phyloP scores from a whole-genome alignment of 164 flowering plant genomes.

The Magnolia sinica region DNA sequence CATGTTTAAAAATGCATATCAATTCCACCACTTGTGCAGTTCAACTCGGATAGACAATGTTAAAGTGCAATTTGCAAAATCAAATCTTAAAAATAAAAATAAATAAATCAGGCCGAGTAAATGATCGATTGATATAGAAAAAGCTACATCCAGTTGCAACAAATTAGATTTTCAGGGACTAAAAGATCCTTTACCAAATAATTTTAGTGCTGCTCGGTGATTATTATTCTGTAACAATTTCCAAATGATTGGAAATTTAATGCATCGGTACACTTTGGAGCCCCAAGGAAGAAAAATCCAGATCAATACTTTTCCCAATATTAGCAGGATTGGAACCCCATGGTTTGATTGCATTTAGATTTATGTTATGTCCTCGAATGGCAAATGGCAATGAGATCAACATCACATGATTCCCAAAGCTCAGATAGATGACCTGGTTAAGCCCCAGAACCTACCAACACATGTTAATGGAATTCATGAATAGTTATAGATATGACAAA shows the following conservation, averaged over 20 bases:
- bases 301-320: neutral
- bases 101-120: too few relatives aligned
- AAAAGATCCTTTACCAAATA: too few relatives aligned
- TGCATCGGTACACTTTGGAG: neutral
- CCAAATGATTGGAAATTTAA: neutral
- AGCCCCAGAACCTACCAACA: neutral
- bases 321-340: neutral
- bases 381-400: neutral
- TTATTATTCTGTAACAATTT: neutral
- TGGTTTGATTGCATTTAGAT: neutral
- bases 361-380: neutral
- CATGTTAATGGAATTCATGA: neutral
- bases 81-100: too few relatives aligned
- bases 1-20: too few relatives aligned
- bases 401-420: constrained; percentile 2
- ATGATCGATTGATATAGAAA: too few relatives aligned
- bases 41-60: too few relatives aligned
- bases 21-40: too few relatives aligned
- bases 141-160: too few relatives aligned
- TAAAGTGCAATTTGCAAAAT: too few relatives aligned
- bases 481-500: neutral
- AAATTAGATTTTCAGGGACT: too few relatives aligned
- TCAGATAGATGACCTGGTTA: neutral
- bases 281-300: neutral
- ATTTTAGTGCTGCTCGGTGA: too few relatives aligned